Evolutionary conservation across 2,329 filamentous ascomycete genomes (phyloP), one percentile per base, ranked within the genome.

Genomic region (Ophiostoma montium): DNA sequence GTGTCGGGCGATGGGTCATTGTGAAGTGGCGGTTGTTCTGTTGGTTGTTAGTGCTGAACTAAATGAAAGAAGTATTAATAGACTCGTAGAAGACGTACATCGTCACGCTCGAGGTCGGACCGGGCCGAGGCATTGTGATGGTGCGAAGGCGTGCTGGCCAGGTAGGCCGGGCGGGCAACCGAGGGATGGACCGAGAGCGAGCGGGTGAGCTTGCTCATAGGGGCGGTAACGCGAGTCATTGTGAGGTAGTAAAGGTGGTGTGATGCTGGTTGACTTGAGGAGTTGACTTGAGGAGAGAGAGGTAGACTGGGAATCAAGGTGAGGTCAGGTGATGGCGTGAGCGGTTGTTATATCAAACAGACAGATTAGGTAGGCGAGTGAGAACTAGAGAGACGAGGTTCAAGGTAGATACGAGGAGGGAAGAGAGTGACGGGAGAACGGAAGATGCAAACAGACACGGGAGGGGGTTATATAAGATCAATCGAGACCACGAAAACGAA

Each of bases 181-280:
- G 65, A 59, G 19, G 69, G 61, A n/a, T 70, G 63, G 51, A 69
- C 63, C 59, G 65, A 62, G 54, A 74, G 58, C 44, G 66, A 64
- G 54, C 72, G 67, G 55, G 69, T 55, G 58, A 75, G 65, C 63
- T 73, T 74, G 59, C 65, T 61, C 55, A 68, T 62, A 60, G 71
- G 70, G 42, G 68, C 66, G 15, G 71, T 70, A 53, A 75, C 65
- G 59, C 72, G 65, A 44, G 72, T 72, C 67, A 75, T 75, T 51
- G 18, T 62, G 51, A 8, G 23, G 47, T 5, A 21, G 11, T 19
- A n/a, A 15, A 15, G 15, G 27, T 31, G n/a, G 3, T 44, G 41
- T 11, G 13, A 11, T n/a, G n/a, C n/a, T n/a, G n/a, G n/a, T n/a
- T 12, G 11, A 7, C 21, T 16, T 33, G 35, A 9, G 23, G 9